These are phyloP conservation scores for Alternaria alternata DNA, from an alignment of 2,329 filamentous ascomycete species.

Conservation along the genomic window DNA sequence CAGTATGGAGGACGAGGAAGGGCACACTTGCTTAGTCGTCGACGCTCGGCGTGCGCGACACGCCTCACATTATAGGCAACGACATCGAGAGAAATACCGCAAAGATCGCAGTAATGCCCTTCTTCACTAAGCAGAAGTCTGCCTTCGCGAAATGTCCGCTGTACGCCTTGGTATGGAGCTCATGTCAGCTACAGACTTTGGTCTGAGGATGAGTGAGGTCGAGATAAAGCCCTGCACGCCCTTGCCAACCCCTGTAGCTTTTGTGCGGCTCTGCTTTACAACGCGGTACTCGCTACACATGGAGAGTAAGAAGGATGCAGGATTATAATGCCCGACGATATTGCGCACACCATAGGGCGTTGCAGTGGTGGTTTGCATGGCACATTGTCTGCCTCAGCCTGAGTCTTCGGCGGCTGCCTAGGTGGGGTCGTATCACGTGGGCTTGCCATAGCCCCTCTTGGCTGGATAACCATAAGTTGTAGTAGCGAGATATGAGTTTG, in stretches of 20 bases:
- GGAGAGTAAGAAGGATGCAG: not conserved
- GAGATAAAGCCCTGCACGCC: slow-evolving; percentile 6
- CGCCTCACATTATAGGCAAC: slow-evolving; percentile 2
- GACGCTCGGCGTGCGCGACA: not conserved
- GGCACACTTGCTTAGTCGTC: not conserved
- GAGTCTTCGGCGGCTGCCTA: not conserved
- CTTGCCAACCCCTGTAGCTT: not conserved
- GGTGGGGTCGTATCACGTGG: not conserved
- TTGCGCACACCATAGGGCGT: not conserved
- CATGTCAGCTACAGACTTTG: not conserved
- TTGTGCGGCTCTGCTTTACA: not conserved
- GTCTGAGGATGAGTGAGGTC: slow-evolving; percentile 1
- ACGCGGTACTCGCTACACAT: not conserved
- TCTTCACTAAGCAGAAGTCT: not conserved
- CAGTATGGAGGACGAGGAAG: not conserved
- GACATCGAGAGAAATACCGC: not conserved
- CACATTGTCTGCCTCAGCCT: not conserved
- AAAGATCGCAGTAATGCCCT: not conserved
- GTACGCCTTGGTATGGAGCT: not conserved
- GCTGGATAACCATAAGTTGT: not conserved
- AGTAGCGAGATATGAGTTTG: not conserved
- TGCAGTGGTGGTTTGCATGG: not conserved
- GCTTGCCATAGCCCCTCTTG: not conserved
- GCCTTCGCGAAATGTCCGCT: not conserved
- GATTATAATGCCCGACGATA: not conserved